Percentiles rank a stretch among this genome's conserved stretches.
phyloP scores from a whole-genome alignment of 208 protist species.

The Acanthamoeba triangularis region DNA sequence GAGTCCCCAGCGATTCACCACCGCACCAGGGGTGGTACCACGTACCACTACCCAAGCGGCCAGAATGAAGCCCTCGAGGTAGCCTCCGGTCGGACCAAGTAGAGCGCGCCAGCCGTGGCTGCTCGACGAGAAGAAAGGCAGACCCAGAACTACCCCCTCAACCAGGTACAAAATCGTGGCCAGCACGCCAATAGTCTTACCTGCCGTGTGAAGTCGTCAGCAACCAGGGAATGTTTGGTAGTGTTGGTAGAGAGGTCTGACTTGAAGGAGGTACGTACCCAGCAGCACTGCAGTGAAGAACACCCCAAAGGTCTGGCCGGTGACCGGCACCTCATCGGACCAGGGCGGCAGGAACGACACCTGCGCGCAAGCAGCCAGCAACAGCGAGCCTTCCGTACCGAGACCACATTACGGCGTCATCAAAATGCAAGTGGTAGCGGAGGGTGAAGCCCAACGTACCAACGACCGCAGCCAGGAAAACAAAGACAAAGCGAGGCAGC shows the following conservation, averaged over 20 bases:
- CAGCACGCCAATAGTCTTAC: slow-evolving; percentile 43
- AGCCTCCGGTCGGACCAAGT: slow-evolving; percentile 37
- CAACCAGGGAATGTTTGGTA: not conserved
- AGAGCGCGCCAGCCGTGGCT: not conserved
- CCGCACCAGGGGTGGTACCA: not conserved
- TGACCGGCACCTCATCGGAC: slow-evolving; percentile 38
- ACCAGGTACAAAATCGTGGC: slow-evolving; percentile 47
- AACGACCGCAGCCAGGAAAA: slow-evolving; percentile 34
- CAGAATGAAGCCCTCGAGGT: slow-evolving; percentile 61
- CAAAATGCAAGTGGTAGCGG: not conserved
- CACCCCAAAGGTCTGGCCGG: slow-evolving; percentile 63
- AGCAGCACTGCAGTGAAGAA: slow-evolving; percentile 12
- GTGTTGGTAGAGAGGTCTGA: not conserved
- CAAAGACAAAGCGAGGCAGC: slow-evolving; percentile 61
- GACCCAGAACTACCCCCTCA: slow-evolving; percentile 7
- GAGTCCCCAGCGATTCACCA: not conserved
- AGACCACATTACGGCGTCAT: not conserved
- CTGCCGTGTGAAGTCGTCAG: too few relatives aligned
- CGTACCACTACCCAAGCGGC: slow-evolving; percentile 58
- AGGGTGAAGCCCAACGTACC: not conserved
- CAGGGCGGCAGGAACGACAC: slow-evolving; percentile 50
- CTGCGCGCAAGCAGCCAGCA: slow-evolving; percentile 53
- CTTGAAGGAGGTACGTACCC: not conserved
- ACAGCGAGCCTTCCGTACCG: slow-evolving; percentile 28
- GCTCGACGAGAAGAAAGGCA: slow-evolving; percentile 17